These are phyloP conservation scores for Lactarius sanguifluus DNA, from an alignment of 768 basidiomycete species.

Conservation along the genomic window DNA sequence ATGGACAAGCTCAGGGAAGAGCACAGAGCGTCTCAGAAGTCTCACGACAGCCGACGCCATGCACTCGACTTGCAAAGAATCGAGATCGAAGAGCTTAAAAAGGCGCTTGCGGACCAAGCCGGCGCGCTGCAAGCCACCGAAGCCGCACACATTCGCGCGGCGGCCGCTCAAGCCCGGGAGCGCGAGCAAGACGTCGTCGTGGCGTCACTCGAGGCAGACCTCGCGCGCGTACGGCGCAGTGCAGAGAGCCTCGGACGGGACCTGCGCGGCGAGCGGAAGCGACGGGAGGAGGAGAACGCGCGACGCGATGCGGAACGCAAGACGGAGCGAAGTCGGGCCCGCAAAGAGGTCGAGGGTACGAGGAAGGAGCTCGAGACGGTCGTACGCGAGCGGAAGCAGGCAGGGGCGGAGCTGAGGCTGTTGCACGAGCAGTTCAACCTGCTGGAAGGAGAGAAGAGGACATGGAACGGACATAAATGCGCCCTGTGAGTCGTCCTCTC, in stretches of 20 bases:
- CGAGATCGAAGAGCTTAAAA: conserved; percentile 77
- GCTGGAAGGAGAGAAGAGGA: conserved; percentile 45
- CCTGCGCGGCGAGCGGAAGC: conserved; percentile 59
- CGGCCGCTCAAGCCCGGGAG: conserved; percentile 52
- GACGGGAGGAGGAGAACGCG: conserved; percentile 63
- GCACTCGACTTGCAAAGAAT: conserved; percentile 68
- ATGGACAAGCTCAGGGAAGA: conserved; percentile 62
- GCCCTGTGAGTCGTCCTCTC: conserved; percentile 46
- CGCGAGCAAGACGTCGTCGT: conserved; percentile 61
- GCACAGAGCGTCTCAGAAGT: conserved; percentile 56
- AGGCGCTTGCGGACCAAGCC: conserved; percentile 59
- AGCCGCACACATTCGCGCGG: conserved; percentile 57
- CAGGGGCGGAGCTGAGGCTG: conserved; percentile 61
- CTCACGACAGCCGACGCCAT: conserved; percentile 70
- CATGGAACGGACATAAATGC: conserved; percentile 60
- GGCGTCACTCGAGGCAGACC: conserved; percentile 67
- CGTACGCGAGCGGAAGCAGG: conserved; percentile 68
- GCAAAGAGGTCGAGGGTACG: conserved; percentile 27
- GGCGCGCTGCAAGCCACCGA: conserved; percentile 62
- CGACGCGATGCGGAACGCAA: conserved; percentile 44
- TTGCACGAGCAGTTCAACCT: conserved; percentile 35
- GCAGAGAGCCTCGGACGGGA: conserved; percentile 80
- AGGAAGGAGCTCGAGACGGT: conserved; percentile 39
- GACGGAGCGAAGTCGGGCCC: conserved; percentile 51
- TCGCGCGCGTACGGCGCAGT: conserved; percentile 70